A percentile compares a stretch with the other conserved stretches of the same genome.
These are phyloP conservation scores for Thoreauomyces humboldtii DNA, from an alignment of 192 early-diverging fungal species.

Conservation along the genomic window DNA sequence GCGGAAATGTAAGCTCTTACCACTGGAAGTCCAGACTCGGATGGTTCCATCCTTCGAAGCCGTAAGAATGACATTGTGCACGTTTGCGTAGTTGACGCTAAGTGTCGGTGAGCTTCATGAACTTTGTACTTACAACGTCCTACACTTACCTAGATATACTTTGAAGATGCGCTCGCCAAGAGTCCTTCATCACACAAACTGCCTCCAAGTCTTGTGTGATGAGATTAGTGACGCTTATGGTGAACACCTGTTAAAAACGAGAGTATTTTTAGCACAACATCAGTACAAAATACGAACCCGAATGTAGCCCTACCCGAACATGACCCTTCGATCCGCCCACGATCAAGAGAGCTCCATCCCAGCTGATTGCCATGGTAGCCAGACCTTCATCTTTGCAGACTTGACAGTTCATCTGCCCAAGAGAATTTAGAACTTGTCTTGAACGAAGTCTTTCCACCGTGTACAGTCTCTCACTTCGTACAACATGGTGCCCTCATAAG, in stretches of 20 bases:
- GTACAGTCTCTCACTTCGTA: constrained; percentile 37
- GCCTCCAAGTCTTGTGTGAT: constrained; percentile 19
- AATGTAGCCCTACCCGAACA: constrained; percentile 42
- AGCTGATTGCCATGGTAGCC: constrained; percentile 41
- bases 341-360: constrained; percentile 39
- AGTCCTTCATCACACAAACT: constrained; percentile 22
- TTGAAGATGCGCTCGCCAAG: constrained; percentile 50
- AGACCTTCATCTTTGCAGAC: constrained; percentile 50
- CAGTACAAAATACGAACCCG: no score
- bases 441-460: neutral
- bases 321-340: constrained; percentile 55
- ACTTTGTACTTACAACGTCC: no score
- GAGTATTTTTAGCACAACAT: no score
- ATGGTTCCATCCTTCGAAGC: constrained; percentile 48
- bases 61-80: constrained; percentile 46
- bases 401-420: constrained; percentile 44
- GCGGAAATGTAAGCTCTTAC: no score
- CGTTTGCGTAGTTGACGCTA: constrained; percentile 43
- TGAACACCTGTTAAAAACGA: constrained; percentile 12
- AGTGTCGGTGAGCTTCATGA: no score
- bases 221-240: constrained; percentile 13
- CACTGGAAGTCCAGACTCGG: constrained; percentile 42
- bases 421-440: neutral
- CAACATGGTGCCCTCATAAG: constrained; percentile 46
- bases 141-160: constrained; percentile 40